phyloP scores from a whole-genome alignment of 177 flowering plant genomes.

The Vitis hybrid region DNA sequence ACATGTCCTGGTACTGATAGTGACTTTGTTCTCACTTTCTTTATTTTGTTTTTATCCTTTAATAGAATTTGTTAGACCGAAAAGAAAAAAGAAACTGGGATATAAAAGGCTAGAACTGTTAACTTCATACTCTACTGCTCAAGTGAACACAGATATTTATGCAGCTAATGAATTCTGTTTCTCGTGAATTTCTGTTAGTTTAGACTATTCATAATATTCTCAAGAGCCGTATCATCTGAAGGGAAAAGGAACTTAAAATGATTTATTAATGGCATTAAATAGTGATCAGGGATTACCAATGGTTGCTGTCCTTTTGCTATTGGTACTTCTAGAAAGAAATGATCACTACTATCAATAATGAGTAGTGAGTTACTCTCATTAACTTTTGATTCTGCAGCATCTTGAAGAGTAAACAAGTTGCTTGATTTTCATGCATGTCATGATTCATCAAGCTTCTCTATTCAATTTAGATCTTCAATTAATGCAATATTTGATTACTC shows the following conservation, averaged over 20 bases:
- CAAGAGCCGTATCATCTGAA: not conserved
- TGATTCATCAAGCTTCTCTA: not conserved
- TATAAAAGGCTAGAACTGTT: not conserved
- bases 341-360: not conserved
- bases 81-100: not conserved
- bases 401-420: not conserved
- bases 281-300: not conserved
- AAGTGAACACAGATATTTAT: too few species aligned
- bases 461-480: not conserved
- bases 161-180: not conserved
- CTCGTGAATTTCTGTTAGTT: not conserved
- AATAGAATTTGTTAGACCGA: not conserved
- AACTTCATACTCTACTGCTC: too few species aligned
- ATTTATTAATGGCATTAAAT: not conserved
- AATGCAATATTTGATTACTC: not conserved
- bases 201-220: not conserved
- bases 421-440: not conserved
- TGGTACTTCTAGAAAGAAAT: not conserved
- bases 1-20: conserved; percentile 76
- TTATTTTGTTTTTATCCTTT: not conserved
- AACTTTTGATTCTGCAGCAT: too few species aligned
- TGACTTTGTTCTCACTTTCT: not conserved
- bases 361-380: not conserved
- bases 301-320: not conserved
- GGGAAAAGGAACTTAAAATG: not conserved